Evolutionary conservation across 805 yeast species (phyloP), one percentile per base, ranked within the genome.

Genomic region (Yarrowia divulgata): DNA sequence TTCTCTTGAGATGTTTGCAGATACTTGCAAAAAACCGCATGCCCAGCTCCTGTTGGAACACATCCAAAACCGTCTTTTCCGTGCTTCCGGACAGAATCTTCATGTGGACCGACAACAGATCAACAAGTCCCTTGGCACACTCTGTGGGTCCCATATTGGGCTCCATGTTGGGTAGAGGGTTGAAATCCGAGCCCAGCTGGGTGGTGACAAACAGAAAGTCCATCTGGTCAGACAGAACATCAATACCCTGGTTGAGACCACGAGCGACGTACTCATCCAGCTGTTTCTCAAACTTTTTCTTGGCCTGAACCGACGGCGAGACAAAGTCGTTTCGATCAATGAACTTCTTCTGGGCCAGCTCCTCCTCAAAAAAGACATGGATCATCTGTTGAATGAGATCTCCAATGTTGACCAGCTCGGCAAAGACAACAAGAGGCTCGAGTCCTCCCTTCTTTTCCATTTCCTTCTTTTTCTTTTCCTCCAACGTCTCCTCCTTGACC

Each of bases 21-120:
- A 95, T 80, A 0, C 88, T 82, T 46, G 85, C 87, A 75, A 91
- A 92, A 71, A 95, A 88, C 52, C 98, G 78, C 77, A 92, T 91
- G 0, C 97, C 97, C 42, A 94, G 88, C 75, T 95, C 99, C 75
- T 93, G 97, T 74, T 93, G 95, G 75, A 93, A 95, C 0, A 94
- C 96, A 73, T 93, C 98, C 34, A 93, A 85, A 13, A 96, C 89
- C 0, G 92, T 85, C 75, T 89, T 91, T 69, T 94, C 98, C 0
- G 97, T 91, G 6, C 95, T 85, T 1, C 93, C 97, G 18, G 85
- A 86, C 54, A 94, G 79, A 69, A 93, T 79, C 69, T 85, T 86
- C 71, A 93, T 87, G 75, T 94, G 97, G 16, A 87, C 85, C 13
- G 85, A 85, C 69, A 95, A 77, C 32, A 93, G 81, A 23, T 82